These are phyloP conservation scores for Sporothrix dimorphospora DNA, from an alignment of 2,329 filamentous ascomycete genomes.

Conservation along the genomic window DNA sequence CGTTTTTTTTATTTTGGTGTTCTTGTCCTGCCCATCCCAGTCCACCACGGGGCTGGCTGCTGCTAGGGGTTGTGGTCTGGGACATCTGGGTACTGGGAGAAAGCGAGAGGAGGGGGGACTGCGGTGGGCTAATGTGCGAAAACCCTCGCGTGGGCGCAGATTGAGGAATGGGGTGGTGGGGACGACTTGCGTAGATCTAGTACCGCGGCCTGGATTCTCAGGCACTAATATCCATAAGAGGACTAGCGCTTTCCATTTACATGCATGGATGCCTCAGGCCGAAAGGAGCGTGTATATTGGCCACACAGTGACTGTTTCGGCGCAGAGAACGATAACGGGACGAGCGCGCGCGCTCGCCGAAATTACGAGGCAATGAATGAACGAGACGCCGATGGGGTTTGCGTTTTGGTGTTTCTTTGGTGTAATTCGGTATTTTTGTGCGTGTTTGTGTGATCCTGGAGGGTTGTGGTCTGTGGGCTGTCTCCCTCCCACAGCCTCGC, in stretches of 20 bases:
- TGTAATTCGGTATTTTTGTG: not conserved
- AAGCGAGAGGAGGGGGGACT: slow-evolving; percentile 18
- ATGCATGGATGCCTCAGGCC: slow-evolving; percentile 34
- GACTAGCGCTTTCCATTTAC: slow-evolving; percentile 6
- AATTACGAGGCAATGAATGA: slow-evolving; percentile 4
- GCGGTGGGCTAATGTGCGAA: slow-evolving; percentile 29
- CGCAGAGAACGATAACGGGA: slow-evolving; percentile 12
- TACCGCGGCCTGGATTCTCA: slow-evolving; percentile 33
- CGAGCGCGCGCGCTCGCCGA: slow-evolving; percentile 10
- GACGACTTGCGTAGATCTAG: slow-evolving; percentile 35
- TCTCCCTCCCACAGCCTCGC: not conserved
- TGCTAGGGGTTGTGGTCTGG: not conserved
- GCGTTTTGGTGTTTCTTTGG: not conserved
- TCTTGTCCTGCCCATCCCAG: not conserved
- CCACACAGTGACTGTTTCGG: slow-evolving; percentile 23
- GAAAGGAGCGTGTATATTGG: slow-evolving; percentile 13
- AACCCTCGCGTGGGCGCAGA: slow-evolving; percentile 31
- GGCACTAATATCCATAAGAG: slow-evolving; percentile 30
- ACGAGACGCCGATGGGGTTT: not conserved
- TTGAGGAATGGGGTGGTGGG: slow-evolving; percentile 30
- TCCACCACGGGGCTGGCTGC: not conserved
- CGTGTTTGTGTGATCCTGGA: slow-evolving; percentile 1
- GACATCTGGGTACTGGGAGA: not conserved
- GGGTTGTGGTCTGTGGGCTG: not conserved
- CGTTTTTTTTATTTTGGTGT: not conserved